phyloP scores from a whole-genome alignment of 1,139 yeast genomes.

The Geotrichum bryndzae region DNA sequence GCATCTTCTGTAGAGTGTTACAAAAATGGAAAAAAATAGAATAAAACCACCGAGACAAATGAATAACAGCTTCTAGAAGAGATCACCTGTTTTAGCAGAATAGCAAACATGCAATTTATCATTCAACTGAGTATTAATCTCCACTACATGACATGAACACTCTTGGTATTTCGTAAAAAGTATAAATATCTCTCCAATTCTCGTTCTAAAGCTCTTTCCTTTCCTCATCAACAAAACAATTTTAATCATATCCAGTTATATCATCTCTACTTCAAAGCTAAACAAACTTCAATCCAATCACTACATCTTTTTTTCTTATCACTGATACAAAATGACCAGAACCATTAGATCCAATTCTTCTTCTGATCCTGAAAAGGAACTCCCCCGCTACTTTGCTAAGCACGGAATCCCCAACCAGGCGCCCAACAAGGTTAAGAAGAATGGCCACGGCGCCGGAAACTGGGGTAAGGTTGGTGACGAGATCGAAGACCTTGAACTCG shows the following conservation, averaged over 20 bases:
- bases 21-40: too few species aligned
- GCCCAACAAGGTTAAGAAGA: conserved; percentile 73
- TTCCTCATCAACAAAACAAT: neutral
- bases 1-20: too few species aligned
- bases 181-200: neutral
- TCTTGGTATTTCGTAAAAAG: neutral
- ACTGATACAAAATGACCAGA: conserved; percentile 57
- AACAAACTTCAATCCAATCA: neutral
- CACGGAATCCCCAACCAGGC: conserved; percentile 59
- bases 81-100: neutral
- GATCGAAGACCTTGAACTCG: conserved; percentile 35
- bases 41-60: too few species aligned
- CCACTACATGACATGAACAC: neutral
- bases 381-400: conserved; percentile 70
- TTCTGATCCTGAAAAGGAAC: conserved; percentile 34
- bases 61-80: neutral
- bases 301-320: neutral
- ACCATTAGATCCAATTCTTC: conserved; percentile 76
- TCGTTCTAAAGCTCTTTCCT: neutral
- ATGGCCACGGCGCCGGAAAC: conserved; percentile 69
- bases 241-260: too few species aligned
- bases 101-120: neutral
- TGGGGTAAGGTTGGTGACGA: conserved; percentile 41
- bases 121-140: neutral
- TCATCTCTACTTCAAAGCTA: neutral